Base-by-base conservation (phyloP, 164 flowering plant genomes). In the Vitis vinifera region DNA sequence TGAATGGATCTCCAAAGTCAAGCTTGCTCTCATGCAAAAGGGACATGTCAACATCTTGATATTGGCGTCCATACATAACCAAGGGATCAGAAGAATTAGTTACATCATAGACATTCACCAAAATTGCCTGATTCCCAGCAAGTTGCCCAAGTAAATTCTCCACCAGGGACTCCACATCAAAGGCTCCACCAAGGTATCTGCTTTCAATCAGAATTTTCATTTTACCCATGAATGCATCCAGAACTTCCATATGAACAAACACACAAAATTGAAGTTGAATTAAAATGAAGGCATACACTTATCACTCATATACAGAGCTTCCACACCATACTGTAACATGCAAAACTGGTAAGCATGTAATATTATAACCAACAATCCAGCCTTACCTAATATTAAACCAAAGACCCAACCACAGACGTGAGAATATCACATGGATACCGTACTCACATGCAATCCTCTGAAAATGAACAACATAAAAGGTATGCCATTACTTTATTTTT, bases 141-240 rank as follows among this genome's bases (percentile, higher is more conserved):
- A 94, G 97, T 73, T 91, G 94, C 63, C 94, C 93, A 47, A 94
- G 94, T 77, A 94, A 82, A 75, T 91, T 89, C 78, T 94, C 93
- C 62, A 94, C 97, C 17, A 94, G 90, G 44, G 98, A 91, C 85
- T 91, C 95, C 19, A 94, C 92, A 82, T 94, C 98, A 78, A 92
- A 94, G 29, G 98, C 86, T 70, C 97, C 98, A 72, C 98, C 98
- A 71, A 94, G 84, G 76, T 91, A 94, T 53, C 98, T 94, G 87
- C 63, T 53, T 70, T 2, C 19, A 68, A 37, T 56, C 1, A 57
- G 53, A 53, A 64, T 29, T 65, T 30, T 53, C 51, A 58, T 47
- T 48, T 44, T 16, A 53, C 11, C 9, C 52, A 55, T 51, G 48
- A 66, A 49, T 4, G 60, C 15, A 31, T 57, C 63, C n/a, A 10